Conservation (phyloP, 169 alveolate species). For the Blepharisma undulans region DNA sequence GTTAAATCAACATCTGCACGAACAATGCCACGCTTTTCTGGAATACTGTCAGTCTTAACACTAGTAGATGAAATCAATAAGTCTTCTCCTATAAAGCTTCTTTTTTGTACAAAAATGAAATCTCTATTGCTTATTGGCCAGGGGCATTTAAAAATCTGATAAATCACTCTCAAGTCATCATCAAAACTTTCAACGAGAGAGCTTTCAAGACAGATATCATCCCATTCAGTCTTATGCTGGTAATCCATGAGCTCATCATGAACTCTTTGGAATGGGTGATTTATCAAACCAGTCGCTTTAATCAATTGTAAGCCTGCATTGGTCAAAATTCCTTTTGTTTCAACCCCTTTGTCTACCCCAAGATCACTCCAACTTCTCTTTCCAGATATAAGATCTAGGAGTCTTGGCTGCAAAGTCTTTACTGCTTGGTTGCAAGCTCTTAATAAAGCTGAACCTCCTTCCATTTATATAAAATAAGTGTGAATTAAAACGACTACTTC, state of each 20-base stretch:
- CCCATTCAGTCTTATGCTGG: background rate
- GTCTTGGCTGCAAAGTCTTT: background rate
- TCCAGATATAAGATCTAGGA: background rate
- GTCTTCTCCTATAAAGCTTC: background rate
- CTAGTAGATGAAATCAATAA: background rate
- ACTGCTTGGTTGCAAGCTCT: background rate
- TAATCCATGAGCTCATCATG: background rate
- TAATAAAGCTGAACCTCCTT: background rate
- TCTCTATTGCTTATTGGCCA: slow-evolving; percentile 39
- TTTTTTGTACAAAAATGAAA: background rate
- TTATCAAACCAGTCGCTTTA: background rate
- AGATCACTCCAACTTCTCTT: background rate
- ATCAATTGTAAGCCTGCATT: background rate
- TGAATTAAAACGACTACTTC: no score
- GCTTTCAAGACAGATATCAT: background rate
- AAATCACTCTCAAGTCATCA: background rate
- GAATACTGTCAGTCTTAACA: background rate
- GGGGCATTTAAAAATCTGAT: background rate
- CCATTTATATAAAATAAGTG: background rate
- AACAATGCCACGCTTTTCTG: slow-evolving; percentile 19
- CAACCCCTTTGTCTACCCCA: background rate
- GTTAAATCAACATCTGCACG: background rate
- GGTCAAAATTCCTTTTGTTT: background rate
- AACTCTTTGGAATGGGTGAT: background rate
- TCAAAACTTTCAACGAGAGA: background rate